Evolutionary conservation across 2,329 filamentous ascomycete genomes (phyloP), one percentile per base, ranked within the genome.

Genomic region (Xylariaceae sp.): DNA sequence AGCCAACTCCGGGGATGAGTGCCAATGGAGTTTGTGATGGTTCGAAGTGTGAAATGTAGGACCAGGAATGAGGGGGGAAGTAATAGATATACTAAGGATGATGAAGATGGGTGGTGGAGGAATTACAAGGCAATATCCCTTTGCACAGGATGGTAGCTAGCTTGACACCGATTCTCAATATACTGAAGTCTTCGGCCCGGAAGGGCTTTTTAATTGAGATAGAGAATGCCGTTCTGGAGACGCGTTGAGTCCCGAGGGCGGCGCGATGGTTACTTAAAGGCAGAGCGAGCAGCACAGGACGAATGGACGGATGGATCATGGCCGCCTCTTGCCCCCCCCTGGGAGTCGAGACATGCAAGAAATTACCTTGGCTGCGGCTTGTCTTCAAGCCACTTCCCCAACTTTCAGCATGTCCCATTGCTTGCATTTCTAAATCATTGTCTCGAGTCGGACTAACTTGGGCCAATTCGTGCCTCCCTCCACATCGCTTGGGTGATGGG

Each of bases 1-100:
- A 30, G 23, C 7, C 7, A 18, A 18, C 6, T 18, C 15, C 15
- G 45, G 17, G 15, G 9, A 30, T 30, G 23, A 30, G 23, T 30
- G 23, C 23, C 23, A 30, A 30, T 30, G 23, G 23, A 30, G 23
- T 30, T 30, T 30, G 23, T 30, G 23, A 30, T 30, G 23, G 23
- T 30, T 30, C 23, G 23, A 30, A 30, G 23, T 5, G 1, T n/a
- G 37, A 35, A 15, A 15, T 44, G 34, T 35, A 11, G 35, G 30
- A 18, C 5, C 3, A 67, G 66, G 67, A 69, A 69, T 69, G 66
- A 68, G 65, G 66, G 69, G 63, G 65, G 65, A 64, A 62, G 64
- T 61, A 66, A 64, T 66, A 68, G 61, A 65, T 69, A 71, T 70
- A 71, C 30, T 55, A 55, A 48, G 53, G 61, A 59, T 60, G 58